phyloP scores from a whole-genome alignment of 2,329 filamentous ascomycete genomes.

The Bipolaris gigantea region DNA sequence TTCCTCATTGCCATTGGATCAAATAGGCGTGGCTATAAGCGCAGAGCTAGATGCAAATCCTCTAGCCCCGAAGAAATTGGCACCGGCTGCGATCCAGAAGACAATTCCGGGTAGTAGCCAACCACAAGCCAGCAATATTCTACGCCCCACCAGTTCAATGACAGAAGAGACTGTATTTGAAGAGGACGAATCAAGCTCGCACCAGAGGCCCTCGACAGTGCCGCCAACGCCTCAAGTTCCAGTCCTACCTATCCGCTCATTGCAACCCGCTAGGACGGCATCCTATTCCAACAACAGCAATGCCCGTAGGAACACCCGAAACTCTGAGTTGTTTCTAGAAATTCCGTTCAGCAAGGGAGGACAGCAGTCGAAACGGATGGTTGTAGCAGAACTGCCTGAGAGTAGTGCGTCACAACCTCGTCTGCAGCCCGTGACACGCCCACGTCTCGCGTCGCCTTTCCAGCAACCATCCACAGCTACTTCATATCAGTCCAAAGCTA shows the following conservation, averaged over 20 bases:
- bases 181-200: conserved; percentile 34
- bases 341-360: conserved; percentile 40
- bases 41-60: conserved; percentile 38
- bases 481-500: conserved; percentile 21
- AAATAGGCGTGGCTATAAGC: conserved; percentile 45
- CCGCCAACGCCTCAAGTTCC: conserved; percentile 38
- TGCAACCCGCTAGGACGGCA: conserved; percentile 34
- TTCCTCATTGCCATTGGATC: conserved; percentile 32
- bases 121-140: conserved; percentile 8
- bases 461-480: conserved; percentile 16
- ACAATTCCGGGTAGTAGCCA: conserved; percentile 8
- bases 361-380: conserved; percentile 23
- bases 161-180: conserved; percentile 45
- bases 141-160: conserved; percentile 36
- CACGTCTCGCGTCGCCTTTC: conserved; percentile 19
- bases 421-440: conserved; percentile 6
- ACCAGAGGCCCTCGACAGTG: conserved; percentile 32
- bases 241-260: conserved; percentile 38
- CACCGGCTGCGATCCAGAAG: conserved; percentile 8
- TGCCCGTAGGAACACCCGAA: conserved; percentile 11
- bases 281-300: conserved; percentile 13
- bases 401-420: conserved; percentile 16
- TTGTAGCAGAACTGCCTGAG: conserved; percentile 5
- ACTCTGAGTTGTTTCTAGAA: conserved; percentile 36
- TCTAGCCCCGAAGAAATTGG: conserved; percentile 8